Evolutionary conservation across 768 basidiomycete genomes (phyloP), one percentile per base, ranked within the genome.

Genomic region (Tremella mesenterica): DNA sequence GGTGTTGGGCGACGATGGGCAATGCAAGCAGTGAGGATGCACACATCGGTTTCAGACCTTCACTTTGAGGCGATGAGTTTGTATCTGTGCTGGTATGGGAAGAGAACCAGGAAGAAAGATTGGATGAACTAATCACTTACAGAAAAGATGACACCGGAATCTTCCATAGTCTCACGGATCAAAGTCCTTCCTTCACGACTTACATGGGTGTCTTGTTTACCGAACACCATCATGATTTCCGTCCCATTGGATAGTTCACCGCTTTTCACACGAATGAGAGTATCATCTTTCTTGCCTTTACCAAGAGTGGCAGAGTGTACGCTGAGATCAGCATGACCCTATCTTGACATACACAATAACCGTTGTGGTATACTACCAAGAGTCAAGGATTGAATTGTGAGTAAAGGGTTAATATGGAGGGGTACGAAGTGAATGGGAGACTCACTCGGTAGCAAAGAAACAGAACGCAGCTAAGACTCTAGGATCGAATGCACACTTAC

Each of bases 201-300:
- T 44, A 95, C 89, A 64, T 96, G 91, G 0, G 90, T 95, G 72
- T 96, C 91, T 84, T 88, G 49, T 70, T 92, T 91, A 6, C 93
- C 93, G 66, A 96, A 96, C 48, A 96, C 89, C 85, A 95, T 85
- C 81, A 91, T 83, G 12, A 95, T 74, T 68, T 95, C 91, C 41
- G 85, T 88, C 65, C 88, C 88, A 14, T 79, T 81, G 4, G 76
- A 79, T 53, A 96, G 71, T 53, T 88, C 85, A 1, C 92, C 90
- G 1, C 81, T 81, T 41, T 75, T 76, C 44, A 88, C 87, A 51
- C 81, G 81, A 39, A 75, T 73, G 43, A 96, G 82, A 2, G 88
- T 82, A 71, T 97, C 82, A 64, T 93, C 92, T 1, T 71, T 72
- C 64, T 84, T 83, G 6, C 87, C 85, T 66, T 83, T 85, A 4